Evolutionary conservation across 495 filamentous ascomycete species (phyloP), one percentile per base, ranked within the genome.

Genomic region (Talaromyces stipitatus): DNA sequence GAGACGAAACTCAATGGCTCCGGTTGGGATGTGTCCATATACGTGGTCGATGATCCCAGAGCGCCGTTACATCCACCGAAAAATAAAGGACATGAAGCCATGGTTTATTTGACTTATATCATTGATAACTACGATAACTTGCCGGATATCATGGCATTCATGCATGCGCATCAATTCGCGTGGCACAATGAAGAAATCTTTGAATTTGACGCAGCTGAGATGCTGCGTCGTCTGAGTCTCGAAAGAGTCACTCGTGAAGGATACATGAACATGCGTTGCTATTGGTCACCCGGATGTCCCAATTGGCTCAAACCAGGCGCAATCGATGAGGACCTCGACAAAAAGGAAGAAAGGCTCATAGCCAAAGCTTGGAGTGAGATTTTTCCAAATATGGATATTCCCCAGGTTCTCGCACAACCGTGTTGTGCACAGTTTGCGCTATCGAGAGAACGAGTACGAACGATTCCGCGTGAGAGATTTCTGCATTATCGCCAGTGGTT

Each of bases 81-180:
- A 60, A 88, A 88, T 61, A 90, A 90, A 67, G 88, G 88, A 10
- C 82, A 90, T 61, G 88, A 92, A 65, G 88, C 85, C 12, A 85
- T 90, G 76, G 75, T 86, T 8, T 91, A 91, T 64, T 71, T 89
- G 53, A 85, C 79, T 50, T 90, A 85, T 61, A 79, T 90, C 59
- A 81, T 88, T 64, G 85, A 90, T 62, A 78, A 85, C 67, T 91
- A 90, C 69, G 78, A 88, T 55, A 57, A 75, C 3, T 71, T 90
- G 3, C 81, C 86, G 6, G 87, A 90, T 56, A 72, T 89, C 60
- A 66, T 80, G 16, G 78, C 88, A 46, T 87, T 91, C 67, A 85
- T 85, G 72, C 87, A 91, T 59, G 75, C 81, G 5, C 85, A 90
- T 58, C 79, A 82, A 54, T 77, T 62, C 32, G 77, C 83, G 4